Evolutionary conservation across 495 filamentous ascomycete genomes (phyloP).

Genomic region (Aspergillus heteromorphus): DNA sequence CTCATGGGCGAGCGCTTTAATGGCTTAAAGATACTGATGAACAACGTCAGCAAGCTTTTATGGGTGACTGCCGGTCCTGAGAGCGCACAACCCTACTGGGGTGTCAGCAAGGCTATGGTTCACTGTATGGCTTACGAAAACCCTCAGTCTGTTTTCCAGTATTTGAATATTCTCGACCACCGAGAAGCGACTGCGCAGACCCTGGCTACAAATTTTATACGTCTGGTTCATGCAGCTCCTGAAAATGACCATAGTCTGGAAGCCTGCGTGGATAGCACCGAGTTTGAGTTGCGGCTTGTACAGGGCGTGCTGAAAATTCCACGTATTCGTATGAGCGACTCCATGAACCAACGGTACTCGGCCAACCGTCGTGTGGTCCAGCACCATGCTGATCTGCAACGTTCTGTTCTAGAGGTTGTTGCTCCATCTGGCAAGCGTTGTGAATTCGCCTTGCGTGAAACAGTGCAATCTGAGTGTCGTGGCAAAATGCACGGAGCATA

Average conservation of each 20-base stretch:
- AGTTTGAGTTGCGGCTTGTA: constrained; percentile 1
- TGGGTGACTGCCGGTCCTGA: constrained; percentile 11
- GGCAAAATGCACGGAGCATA: not conserved
- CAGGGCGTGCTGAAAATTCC: not conserved
- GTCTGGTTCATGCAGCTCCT: not conserved
- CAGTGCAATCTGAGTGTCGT: not conserved
- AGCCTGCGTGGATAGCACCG: not conserved
- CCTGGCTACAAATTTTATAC: not conserved
- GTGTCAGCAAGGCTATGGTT: constrained; percentile 7
- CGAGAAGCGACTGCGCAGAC: not conserved
- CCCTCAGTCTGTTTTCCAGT: not conserved
- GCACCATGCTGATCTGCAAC: not conserved
- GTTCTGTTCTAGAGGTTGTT: not conserved
- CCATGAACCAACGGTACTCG: constrained; percentile 1
- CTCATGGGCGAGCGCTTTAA: not conserved
- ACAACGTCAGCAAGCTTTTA: not conserved
- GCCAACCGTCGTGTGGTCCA: not conserved
- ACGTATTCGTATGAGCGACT: not conserved
- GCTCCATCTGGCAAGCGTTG: not conserved
- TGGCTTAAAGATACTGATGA: not conserved
- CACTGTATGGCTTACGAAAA: not conserved
- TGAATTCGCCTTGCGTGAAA: not conserved
- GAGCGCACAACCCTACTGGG: not conserved
- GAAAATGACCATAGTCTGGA: not conserved
- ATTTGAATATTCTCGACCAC: not conserved